Conservation (phyloP, 2,329 filamentous ascomycete species). For the Coniochaeta pulveracea region DNA sequence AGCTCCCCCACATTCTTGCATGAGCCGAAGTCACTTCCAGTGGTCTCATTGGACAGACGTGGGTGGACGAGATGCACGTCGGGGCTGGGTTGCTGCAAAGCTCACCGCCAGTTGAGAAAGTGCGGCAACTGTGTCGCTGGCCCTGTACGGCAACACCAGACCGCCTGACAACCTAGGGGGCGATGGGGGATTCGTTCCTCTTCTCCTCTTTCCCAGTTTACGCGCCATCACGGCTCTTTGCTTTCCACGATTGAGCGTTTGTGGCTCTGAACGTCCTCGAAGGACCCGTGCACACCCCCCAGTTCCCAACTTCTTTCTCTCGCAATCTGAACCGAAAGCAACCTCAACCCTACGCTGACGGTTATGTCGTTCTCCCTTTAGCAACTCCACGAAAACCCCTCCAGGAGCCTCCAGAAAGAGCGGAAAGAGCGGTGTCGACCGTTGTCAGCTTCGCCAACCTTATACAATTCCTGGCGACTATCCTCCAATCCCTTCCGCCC, state of each 20-base stretch:
- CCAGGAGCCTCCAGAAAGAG: slow-evolving; percentile 14
- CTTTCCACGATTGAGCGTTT: not conserved
- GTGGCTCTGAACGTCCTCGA: not conserved
- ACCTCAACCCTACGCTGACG: no score
- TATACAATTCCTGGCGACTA: slow-evolving; percentile 31
- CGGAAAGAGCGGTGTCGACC: slow-evolving; percentile 30
- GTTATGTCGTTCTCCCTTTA: no score
- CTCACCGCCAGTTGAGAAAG: slow-evolving; percentile 7
- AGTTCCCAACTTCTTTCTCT: no score
- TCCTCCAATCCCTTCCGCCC: slow-evolving; percentile 23
- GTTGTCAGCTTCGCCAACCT: slow-evolving; percentile 6
- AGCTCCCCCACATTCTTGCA: slow-evolving; percentile 2
- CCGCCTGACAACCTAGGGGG: no score
- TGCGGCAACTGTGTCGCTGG: slow-evolving; percentile 5
- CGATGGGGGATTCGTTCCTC: no score
- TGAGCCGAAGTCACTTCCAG: not conserved
- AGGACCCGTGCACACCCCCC: no score
- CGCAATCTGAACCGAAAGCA: no score
- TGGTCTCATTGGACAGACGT: slow-evolving; percentile 2
- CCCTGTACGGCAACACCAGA: slow-evolving; percentile 1
- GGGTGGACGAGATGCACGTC: slow-evolving; percentile 3
- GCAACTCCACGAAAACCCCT: not conserved
- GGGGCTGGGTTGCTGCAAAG: slow-evolving; percentile 5
- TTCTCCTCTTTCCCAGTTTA: slow-evolving; percentile 19
- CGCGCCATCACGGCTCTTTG: slow-evolving; percentile 8